Evolutionary conservation across 2,329 filamentous ascomycete genomes (phyloP), one percentile per base, ranked within the genome.

Genomic region (Verticillium nonalfalfae): DNA sequence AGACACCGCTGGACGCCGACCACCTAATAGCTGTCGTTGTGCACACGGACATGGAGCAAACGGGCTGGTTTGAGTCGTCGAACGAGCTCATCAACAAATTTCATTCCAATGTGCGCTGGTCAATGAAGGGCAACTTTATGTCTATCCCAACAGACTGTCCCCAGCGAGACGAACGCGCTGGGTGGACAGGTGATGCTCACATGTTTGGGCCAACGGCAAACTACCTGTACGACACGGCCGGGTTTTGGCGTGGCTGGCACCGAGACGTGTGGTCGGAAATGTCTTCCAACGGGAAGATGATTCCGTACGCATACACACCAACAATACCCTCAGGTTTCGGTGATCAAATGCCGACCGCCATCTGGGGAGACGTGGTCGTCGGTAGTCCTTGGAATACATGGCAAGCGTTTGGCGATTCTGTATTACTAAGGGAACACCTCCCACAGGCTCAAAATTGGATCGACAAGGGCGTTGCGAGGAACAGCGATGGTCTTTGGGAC

Each of bases 91-190:
- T 87, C 33, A 87, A 85, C 65, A 72, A 79, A 56, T 76, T 88
- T 4, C 79, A 86, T 64, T 60, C 75, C 1, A 87, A 87, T 60
- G 76, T 82, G 0, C 67, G 73, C 35, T 86, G 84, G 84, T 78
- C 78, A 5, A 85, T 85, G 79, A 76, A 78, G 34, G 83, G 83
- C 0, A 87, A 87, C 65, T 86, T 87, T 65, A 65, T 86, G 3
- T 78, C 76, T 0, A 70, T 86, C 0, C 83, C 83, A 0, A 86
- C 83, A 0, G 85, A 87, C 65, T 85, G 82, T 64, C 82, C 82
- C 0, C 81, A 85, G 63, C 74, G 81, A 1, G 81, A 85, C 59
- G 82, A 85, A 69, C 75, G 82, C 0, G 69, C 85, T 6, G 79
- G 80, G 21, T 83, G 83, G 84, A 81, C 78, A 0, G 79, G 84